Evolutionary conservation across 2,329 filamentous ascomycete species (phyloP), one percentile per base, ranked within the genome.

Genomic region (Botrytis aclada): DNA sequence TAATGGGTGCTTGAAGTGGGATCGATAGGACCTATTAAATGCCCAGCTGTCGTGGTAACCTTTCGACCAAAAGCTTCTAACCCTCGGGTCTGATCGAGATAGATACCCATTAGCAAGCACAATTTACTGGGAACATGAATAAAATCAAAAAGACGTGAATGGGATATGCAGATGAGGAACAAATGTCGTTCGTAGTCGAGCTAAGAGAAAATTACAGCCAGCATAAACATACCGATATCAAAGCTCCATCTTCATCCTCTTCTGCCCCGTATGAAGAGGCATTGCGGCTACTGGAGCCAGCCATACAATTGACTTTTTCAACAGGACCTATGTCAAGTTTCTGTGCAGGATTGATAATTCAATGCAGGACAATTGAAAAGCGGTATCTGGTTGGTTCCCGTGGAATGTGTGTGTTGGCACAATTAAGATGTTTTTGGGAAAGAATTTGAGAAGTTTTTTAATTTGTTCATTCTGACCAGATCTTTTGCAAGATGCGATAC

Each of bases 51-150:
- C 41, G 94, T 94, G 43, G 95, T 96, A 75, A 98, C 94, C 84
- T 98, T 99, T 81, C 95, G 91, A 77, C 94, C 90, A 83, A 99
- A 98, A 72, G 93, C 93, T 84, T 98, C 95, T 78, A 98, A 85
- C 76, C 96, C 93, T 79, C 94, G 92, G 72, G 93, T 90, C 94
- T 97, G 69, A 60, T 70, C 47, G 63, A 45, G 45, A 18, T 32
- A 41, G 58, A 61, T 32, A 25, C 56, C 69, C 69, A 70, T 70
- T 37, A 70, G 69, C 58, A 62, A 63, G 43, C 47, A 51, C 47
- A 51, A 51, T n/a, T 37, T 34, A 47, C 16, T 39, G 20, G 58
- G 34, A 43, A 18, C 32, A 18, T 43, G 69, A 20, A 70, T 45
- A 29, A 61, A 45, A 70, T 45, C 25, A 14, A 7, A 7, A 25